These are phyloP conservation scores for Arthrobotrys sphaeroides DNA, from an alignment of 2,329 filamentous ascomycete genomes.

Conservation along the genomic window DNA sequence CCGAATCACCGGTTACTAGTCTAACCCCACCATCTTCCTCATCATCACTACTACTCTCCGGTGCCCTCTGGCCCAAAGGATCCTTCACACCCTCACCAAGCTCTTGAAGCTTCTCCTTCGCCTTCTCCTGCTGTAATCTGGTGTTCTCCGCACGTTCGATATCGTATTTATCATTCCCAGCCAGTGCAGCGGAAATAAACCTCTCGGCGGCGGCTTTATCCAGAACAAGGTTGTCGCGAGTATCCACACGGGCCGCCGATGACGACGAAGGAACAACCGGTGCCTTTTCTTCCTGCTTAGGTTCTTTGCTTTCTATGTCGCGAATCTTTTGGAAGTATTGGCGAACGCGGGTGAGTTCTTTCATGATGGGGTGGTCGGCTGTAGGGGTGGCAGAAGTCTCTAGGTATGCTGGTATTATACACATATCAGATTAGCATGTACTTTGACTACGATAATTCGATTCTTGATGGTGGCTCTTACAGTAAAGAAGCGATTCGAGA, in stretches of 20 bases:
- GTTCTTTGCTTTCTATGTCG: conserved; percentile 59
- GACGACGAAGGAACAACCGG: conserved; percentile 70
- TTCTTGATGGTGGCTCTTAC: conserved; percentile 64
- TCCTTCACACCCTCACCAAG: conserved; percentile 59
- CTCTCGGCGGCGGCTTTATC: conserved; percentile 57
- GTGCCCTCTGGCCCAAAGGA: conserved; percentile 28
- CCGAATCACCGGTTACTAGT: conserved; percentile 29
- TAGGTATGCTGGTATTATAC: conserved; percentile 71
- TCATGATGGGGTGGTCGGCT: conserved; percentile 84
- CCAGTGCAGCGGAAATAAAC: conserved; percentile 81
- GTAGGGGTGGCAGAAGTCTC: conserved; percentile 80
- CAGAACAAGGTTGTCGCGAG: conserved; percentile 49
- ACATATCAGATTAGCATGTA: conserved; percentile 6
- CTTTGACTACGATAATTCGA: not conserved
- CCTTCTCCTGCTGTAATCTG: conserved; percentile 65
- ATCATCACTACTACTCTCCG: conserved; percentile 16
- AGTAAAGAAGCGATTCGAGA: conserved; percentile 89
- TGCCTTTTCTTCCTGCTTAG: conserved; percentile 59
- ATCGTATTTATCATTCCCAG: conserved; percentile 65
- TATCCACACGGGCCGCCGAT: conserved; percentile 1
- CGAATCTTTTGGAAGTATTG: conserved; percentile 96
- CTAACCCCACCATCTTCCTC: conserved; percentile 31
- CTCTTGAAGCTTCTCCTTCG: conserved; percentile 64
- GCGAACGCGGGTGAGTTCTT: conserved; percentile 84
- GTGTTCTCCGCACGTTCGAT: conserved; percentile 65